A percentile compares a stretch with the other conserved stretches of the same genome.
phyloP scores from a whole-genome alignment of 352 stramenopile species.

The Phytophthora nicotianae region DNA sequence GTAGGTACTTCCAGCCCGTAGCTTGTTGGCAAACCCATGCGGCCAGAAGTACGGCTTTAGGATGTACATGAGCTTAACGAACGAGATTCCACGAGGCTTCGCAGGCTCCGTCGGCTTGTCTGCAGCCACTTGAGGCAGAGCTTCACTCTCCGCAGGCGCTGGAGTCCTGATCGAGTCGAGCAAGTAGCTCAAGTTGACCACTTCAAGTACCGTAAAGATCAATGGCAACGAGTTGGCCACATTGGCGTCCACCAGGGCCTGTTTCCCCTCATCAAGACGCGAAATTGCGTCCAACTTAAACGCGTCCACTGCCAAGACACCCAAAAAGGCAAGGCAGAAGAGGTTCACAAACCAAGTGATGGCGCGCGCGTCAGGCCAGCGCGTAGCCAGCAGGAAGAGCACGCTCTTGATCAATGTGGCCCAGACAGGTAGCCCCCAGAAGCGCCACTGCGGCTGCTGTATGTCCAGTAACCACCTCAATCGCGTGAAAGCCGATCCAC shows the following conservation, averaged over 20 bases:
- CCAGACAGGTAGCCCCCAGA: slow-evolving; percentile 75
- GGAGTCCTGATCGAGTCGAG: slow-evolving; percentile 56
- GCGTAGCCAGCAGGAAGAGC: slow-evolving; percentile 61
- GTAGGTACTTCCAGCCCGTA: slow-evolving; percentile 92
- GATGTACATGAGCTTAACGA: slow-evolving; percentile 87
- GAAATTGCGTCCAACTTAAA: slow-evolving; percentile 77
- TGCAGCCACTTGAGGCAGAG: slow-evolving; percentile 32
- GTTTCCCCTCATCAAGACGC: slow-evolving; percentile 53
- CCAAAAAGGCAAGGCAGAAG: slow-evolving; percentile 62
- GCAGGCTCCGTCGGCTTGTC: slow-evolving; percentile 34
- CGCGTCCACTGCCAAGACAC: slow-evolving; percentile 70
- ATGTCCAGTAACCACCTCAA: slow-evolving; percentile 57
- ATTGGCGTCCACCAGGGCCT: slow-evolving; percentile 68
- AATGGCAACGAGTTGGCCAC: slow-evolving; percentile 82
- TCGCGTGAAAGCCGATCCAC: slow-evolving; percentile 36
- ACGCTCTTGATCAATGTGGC: slow-evolving; percentile 64
- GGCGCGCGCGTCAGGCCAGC: slow-evolving; percentile 45
- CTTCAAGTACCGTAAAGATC: slow-evolving; percentile 86
- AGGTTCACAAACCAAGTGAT: slow-evolving; percentile 54
- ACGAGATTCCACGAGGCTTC: slow-evolving; percentile 71
- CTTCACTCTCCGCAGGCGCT: slow-evolving; percentile 20
- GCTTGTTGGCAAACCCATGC: slow-evolving; percentile 67
- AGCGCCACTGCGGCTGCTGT: slow-evolving; percentile 60
- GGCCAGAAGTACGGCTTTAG: slow-evolving; percentile 90
- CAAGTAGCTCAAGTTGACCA: slow-evolving; percentile 79